Percentiles rank a stretch among this genome's conserved stretches.
phyloP scores from a whole-genome alignment of 225 moss, liverwort and hornwort species.

The Neckera pumila region DNA sequence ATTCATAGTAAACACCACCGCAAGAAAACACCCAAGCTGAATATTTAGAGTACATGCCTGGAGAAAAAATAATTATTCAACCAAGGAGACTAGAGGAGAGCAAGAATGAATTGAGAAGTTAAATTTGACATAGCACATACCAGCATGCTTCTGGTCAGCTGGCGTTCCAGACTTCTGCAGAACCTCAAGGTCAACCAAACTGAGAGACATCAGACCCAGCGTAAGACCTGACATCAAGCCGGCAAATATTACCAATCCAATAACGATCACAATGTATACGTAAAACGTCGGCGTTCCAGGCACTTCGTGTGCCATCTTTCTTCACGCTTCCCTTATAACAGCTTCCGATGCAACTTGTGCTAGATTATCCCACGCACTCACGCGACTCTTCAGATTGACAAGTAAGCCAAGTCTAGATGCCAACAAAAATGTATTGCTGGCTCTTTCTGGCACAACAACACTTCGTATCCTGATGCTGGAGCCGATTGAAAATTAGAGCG shows the following conservation, averaged over 20 bases:
- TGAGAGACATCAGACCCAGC: constrained; percentile 43
- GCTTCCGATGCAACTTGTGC: neutral
- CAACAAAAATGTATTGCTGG: neutral
- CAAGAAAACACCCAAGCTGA: neutral
- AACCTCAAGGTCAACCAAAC: constrained; percentile 48
- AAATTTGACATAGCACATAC: neutral
- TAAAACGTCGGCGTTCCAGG: constrained; percentile 38
- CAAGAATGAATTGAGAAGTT: neutral
- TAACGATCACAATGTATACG: constrained; percentile 20
- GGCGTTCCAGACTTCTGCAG: constrained; percentile 33
- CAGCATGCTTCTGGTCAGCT: constrained; percentile 31
- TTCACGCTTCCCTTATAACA: neutral
- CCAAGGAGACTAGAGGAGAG: neutral
- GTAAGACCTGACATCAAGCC: constrained; percentile 49
- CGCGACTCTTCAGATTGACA: neutral
- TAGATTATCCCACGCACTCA: neutral
- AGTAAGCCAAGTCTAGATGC: neutral
- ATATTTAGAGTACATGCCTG: neutral
- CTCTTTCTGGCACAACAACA: neutral
- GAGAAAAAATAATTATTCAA: neutral
- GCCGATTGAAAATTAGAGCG: neutral
- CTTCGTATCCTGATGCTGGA: neutral
- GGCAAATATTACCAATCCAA: constrained; percentile 41
- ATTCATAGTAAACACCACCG: neutral
- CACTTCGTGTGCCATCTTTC: constrained; percentile 30